These are phyloP conservation scores for Fraxinus sp. DNA, from an alignment of 305 asterid genomes.

Conservation along the genomic window DNA sequence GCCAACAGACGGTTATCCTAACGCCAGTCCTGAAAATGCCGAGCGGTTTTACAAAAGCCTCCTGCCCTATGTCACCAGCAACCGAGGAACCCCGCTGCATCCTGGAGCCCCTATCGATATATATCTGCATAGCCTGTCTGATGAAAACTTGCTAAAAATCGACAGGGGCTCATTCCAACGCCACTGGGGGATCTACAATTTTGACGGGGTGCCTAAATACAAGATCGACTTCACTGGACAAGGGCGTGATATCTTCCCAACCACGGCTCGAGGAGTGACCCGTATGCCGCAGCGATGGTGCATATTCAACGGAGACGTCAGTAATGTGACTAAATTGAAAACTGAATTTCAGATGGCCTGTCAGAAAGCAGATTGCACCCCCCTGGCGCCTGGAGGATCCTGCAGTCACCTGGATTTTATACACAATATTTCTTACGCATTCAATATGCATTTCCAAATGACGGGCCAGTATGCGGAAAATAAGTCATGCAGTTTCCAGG, in stretches of 20 bases:
- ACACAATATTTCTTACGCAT: conserved; percentile 37
- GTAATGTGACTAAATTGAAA: not conserved
- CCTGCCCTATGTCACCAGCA: conserved; percentile 17
- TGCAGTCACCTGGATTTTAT: conserved; percentile 25
- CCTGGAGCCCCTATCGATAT: conserved; percentile 35
- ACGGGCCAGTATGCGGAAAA: conserved; percentile 14
- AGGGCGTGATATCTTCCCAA: conserved; percentile 30
- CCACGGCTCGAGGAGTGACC: conserved; percentile 37
- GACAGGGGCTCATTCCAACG: conserved; percentile 25
- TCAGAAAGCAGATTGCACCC: conserved; percentile 29
- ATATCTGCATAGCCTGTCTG: conserved; percentile 31
- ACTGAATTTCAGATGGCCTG: conserved; percentile 23
- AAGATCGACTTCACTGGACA: conserved; percentile 39
- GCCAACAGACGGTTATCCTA: conserved; percentile 50
- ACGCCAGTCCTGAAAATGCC: conserved; percentile 33
- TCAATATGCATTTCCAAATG: conserved; percentile 34
- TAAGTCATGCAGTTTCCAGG: conserved; percentile 22
- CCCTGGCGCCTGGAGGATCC: conserved; percentile 31
- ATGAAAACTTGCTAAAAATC: conserved; percentile 28
- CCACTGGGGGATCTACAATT: conserved; percentile 52
- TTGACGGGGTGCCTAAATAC: conserved; percentile 44
- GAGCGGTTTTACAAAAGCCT: conserved; percentile 39
- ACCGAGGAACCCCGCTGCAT: conserved; percentile 45
- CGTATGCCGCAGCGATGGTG: conserved; percentile 58
- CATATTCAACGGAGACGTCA: conserved; percentile 25